These are phyloP conservation scores for Phyllosticta ampelicida DNA, from an alignment of 2,329 filamentous ascomycete species.

Conservation along the genomic window DNA sequence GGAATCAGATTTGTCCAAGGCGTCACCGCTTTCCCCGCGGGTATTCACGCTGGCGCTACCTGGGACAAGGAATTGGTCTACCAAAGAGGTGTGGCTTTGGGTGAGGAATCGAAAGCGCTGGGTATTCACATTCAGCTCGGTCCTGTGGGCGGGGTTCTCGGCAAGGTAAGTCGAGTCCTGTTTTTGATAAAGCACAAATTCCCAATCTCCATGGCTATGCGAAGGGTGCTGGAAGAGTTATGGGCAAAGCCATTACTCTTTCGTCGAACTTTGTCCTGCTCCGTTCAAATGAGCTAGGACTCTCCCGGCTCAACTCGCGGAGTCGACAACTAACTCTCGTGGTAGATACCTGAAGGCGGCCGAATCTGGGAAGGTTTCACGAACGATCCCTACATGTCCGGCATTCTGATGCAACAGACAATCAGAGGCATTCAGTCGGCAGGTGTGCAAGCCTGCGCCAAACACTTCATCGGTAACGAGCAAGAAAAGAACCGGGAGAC, in stretches of 20 bases:
- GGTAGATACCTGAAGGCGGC: slow-evolving; percentile 18
- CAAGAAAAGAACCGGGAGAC: slow-evolving; percentile 47
- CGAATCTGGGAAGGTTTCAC: slow-evolving; percentile 37
- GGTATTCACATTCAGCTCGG: slow-evolving; percentile 34
- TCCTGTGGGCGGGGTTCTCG: slow-evolving; percentile 29
- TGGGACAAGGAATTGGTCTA: slow-evolving; percentile 27
- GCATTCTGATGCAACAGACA: slow-evolving; percentile 29
- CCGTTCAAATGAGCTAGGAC: not conserved
- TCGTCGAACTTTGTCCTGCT: too few relatives aligned
- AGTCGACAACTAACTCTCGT: slow-evolving; percentile 13
- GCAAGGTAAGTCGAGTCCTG: not conserved
- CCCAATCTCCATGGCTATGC: too few relatives aligned
- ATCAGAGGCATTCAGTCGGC: slow-evolving; percentile 31
- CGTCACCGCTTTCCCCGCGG: slow-evolving; percentile 29
- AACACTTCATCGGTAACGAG: slow-evolving; percentile 52
- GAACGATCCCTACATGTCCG: slow-evolving; percentile 35
- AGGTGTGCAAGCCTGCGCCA: slow-evolving; percentile 33
- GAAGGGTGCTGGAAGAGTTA: too few relatives aligned
- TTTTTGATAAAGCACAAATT: too few relatives aligned
- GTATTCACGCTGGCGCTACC: slow-evolving; percentile 29
- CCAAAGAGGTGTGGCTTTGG: slow-evolving; percentile 25
- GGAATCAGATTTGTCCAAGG: slow-evolving; percentile 28
- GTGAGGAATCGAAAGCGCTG: slow-evolving; percentile 30
- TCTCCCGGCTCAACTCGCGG: too few relatives aligned
- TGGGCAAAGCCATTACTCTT: too few relatives aligned